Conservation (phyloP, 2,329 filamentous ascomycete species). For the Ilyonectria robusta region DNA sequence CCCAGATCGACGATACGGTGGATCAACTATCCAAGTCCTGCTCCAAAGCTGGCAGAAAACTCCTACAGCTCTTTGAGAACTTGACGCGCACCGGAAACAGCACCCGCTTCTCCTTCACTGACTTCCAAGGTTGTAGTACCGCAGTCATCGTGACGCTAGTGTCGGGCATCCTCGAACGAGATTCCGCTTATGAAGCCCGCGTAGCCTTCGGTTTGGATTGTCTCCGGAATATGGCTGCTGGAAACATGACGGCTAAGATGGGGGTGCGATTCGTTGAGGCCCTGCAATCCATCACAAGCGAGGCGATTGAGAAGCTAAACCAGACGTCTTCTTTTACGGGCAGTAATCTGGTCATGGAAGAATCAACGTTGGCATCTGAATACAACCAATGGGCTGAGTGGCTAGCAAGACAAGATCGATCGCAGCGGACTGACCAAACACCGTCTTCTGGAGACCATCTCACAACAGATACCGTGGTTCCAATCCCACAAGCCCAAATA, state of each 20-base stretch:
- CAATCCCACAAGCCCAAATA: background rate
- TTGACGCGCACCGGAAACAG: constrained; percentile 48
- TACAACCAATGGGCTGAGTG: constrained; percentile 43
- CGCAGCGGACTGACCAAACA: background rate
- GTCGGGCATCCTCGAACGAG: constrained; percentile 52
- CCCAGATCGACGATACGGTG: constrained; percentile 24
- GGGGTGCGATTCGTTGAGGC: constrained; percentile 47
- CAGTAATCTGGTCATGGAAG: background rate
- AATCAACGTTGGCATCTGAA: constrained; percentile 7
- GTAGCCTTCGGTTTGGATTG: constrained; percentile 51
- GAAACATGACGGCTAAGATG: constrained; percentile 45
- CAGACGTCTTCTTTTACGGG: background rate
- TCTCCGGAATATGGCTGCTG: constrained; percentile 52
- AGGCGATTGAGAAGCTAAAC: constrained; percentile 37
- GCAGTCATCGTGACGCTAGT: constrained; percentile 54
- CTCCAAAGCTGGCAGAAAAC: constrained; percentile 50
- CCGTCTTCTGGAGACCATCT: background rate
- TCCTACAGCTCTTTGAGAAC: constrained; percentile 51
- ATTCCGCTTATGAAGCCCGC: constrained; percentile 48
- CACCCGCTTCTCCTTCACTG: constrained; percentile 56
- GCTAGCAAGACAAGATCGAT: constrained; percentile 33
- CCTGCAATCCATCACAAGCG: constrained; percentile 40
- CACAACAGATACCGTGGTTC: background rate
- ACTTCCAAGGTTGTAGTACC: constrained; percentile 57
- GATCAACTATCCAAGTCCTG: constrained; percentile 46